Evolutionary conservation across 164 flowering plant genomes (phyloP).

Genomic region (Hamamelis virginiana): DNA sequence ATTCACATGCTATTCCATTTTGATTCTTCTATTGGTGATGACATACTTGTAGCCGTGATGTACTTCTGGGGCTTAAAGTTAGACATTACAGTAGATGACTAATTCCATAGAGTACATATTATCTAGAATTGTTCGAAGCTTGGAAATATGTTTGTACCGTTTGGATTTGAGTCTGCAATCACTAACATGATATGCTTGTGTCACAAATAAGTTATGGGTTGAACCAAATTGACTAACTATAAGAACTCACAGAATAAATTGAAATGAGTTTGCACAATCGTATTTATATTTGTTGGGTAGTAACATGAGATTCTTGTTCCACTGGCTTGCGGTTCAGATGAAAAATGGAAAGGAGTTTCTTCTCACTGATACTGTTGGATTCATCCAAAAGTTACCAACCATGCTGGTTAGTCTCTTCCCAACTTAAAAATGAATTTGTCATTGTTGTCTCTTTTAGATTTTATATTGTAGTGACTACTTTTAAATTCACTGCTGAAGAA

Average conservation of each 20-base stretch:
- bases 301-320: constrained; percentile 18
- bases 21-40: neutral
- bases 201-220: too few species aligned
- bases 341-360: constrained; percentile 89
- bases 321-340: constrained; percentile 46
- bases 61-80: too few species aligned
- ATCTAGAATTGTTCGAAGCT: too few species aligned
- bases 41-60: too few species aligned
- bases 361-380: constrained; percentile 96
- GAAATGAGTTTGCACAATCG: neutral
- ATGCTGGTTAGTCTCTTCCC: constrained; percentile 54
- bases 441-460: neutral
- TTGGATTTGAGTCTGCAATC: neutral
- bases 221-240: too few species aligned
- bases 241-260: too few species aligned
- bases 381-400: constrained; percentile 95
- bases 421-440: constrained; percentile 1
- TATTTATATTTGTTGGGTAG: neutral
- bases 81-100: too few species aligned
- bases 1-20: neutral
- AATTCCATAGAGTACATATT: too few species aligned
- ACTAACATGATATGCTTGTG: neutral
- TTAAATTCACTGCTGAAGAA: neutral
- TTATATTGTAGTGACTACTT: too few species aligned
- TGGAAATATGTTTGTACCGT: neutral